Evolutionary conservation across 2,329 filamentous ascomycete genomes (phyloP).

Genomic region (Epicoccum nigrum): DNA sequence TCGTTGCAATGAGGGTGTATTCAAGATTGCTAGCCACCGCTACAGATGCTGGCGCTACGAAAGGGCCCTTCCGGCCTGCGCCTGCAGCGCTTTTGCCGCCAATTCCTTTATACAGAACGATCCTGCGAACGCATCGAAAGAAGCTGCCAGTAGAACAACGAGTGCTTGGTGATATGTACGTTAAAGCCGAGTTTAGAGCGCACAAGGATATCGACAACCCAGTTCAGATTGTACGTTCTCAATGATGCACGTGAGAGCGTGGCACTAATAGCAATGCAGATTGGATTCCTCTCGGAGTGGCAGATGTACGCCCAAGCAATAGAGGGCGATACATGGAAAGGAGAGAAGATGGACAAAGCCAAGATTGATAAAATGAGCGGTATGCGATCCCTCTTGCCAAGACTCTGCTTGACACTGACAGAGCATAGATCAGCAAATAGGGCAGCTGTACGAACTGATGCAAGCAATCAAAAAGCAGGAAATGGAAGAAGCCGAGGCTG

Average conservation of each 20-base stretch:
- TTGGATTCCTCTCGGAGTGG: slow-evolving; percentile 96
- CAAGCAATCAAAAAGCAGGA: slow-evolving; percentile 70
- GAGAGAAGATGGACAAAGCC: slow-evolving; percentile 78
- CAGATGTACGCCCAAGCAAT: slow-evolving; percentile 92
- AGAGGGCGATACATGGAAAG: slow-evolving; percentile 85
- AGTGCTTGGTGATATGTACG: slow-evolving; percentile 86
- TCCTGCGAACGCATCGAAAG: slow-evolving; percentile 85
- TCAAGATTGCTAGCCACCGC: slow-evolving; percentile 42
- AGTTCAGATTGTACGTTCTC: slow-evolving; percentile 75
- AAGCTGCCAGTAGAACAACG: slow-evolving; percentile 76
- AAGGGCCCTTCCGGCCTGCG: slow-evolving; percentile 43
- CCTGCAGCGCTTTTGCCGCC: slow-evolving; percentile 79
- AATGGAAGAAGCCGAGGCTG: slow-evolving; percentile 53
- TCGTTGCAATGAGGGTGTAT: slow-evolving; percentile 37
- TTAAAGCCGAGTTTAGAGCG: slow-evolving; percentile 89
- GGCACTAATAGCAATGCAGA: slow-evolving; percentile 58
- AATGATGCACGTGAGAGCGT: background rate
- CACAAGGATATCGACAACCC: slow-evolving; percentile 88
- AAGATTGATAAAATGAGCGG: slow-evolving; percentile 96
- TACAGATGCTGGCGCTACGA: slow-evolving; percentile 43
- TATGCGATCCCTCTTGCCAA: slow-evolving; percentile 53
- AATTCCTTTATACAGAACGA: slow-evolving; percentile 84
- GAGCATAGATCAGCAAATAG: slow-evolving; percentile 81
- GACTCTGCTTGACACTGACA: slow-evolving; percentile 2
- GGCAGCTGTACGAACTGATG: slow-evolving; percentile 94